A percentile compares a stretch with the other conserved stretches of the same genome.
Conservation (phyloP, 2,329 filamentous ascomycete genomes). For the Cladophialophora exuberans region DNA sequence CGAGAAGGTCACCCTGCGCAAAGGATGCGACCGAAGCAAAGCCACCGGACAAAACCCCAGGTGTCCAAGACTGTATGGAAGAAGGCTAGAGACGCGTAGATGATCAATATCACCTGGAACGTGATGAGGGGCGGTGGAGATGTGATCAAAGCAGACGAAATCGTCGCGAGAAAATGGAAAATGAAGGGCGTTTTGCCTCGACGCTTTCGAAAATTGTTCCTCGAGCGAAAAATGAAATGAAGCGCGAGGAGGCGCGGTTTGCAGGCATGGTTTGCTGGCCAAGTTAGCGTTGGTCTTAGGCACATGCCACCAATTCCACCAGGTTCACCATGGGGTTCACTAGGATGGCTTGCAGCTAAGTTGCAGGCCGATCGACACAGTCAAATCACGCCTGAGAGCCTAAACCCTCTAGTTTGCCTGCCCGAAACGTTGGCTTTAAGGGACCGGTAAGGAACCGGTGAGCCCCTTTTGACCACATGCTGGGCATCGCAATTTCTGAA, state of each 20-base stretch:
- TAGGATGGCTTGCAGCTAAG: no score
- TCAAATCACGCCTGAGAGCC: constrained; percentile 7
- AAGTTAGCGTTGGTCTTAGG: constrained; percentile 5
- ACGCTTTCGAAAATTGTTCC: constrained; percentile 16
- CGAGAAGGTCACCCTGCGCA: constrained; percentile 8
- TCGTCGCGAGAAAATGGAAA: constrained; percentile 23
- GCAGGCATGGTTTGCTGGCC: no score
- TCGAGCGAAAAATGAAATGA: not conserved
- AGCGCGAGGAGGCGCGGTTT: not conserved
- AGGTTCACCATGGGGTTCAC: no score
- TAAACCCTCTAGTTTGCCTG: constrained; percentile 2
- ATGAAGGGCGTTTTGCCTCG: not conserved
- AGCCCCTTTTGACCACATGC: constrained; percentile 15
- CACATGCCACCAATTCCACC: constrained; percentile 1
- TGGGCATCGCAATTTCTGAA: constrained; percentile 6
- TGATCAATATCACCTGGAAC: not conserved
- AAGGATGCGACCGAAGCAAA: constrained; percentile 2
- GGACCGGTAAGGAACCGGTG: constrained; percentile 3
- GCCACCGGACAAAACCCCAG: not conserved
- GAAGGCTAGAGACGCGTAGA: constrained; percentile 12
- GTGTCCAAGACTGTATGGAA: no score
- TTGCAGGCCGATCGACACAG: constrained; percentile 4
- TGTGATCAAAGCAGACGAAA: constrained; percentile 33
- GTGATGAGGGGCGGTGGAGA: constrained; percentile 34
- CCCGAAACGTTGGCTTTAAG: constrained; percentile 10